Conservation (phyloP, 345 rosid genomes). For the Citrus sinensis region DVS_A1.0 CM039168.1:26606001-26606500, state of each 20-base stretch:
- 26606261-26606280: neutral
- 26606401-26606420: constrained; percentile 46
- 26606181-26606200: neutral
- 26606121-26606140: neutral
- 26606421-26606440: constrained; percentile 29
- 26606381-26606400: neutral
- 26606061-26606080: neutral
- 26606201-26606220: neutral
- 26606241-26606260: neutral
- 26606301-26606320: neutral
- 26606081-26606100: neutral
- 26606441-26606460: constrained; percentile 30
- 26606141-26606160: neutral
- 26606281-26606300: neutral
- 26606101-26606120: neutral
- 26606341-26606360: neutral
- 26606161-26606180: neutral
- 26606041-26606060: neutral
- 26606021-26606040: constrained; percentile 33
- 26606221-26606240: neutral
- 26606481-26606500: constrained; percentile 87
- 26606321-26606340: neutral
- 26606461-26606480: constrained; percentile 43
- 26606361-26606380: neutral
- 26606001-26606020: constrained; percentile 24